A percentile compares a stretch with the other conserved stretches of the same genome.
Evolutionary conservation across 2,329 filamentous ascomycete species (phyloP).

Genomic region (Colletotrichum godetiae): DNA sequence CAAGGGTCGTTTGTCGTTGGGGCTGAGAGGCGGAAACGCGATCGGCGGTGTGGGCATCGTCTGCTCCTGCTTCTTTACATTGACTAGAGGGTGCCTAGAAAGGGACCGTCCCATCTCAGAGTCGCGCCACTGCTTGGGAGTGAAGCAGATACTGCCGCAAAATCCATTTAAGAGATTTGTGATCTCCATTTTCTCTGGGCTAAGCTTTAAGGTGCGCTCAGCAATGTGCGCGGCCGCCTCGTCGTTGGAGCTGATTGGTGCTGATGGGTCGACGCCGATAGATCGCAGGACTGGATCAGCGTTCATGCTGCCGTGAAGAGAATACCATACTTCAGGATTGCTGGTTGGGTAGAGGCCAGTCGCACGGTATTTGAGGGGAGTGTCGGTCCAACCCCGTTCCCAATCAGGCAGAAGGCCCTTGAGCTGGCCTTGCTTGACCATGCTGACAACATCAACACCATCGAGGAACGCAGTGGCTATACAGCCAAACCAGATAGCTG

Average conservation of each 20-base stretch:
- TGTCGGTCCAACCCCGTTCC: constrained; percentile 30
- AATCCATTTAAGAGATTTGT: constrained; percentile 27
- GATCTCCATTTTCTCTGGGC: constrained; percentile 29
- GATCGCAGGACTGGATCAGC: constrained; percentile 54
- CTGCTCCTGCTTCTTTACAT: constrained; percentile 48
- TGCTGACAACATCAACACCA: constrained; percentile 20
- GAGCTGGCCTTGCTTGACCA: constrained; percentile 21
- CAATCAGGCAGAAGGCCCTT: constrained; percentile 23
- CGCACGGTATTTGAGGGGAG: constrained; percentile 50
- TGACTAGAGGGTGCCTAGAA: constrained; percentile 45
- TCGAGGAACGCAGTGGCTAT: constrained; percentile 24
- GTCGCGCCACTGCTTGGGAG: constrained; percentile 24
- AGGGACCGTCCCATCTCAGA: constrained; percentile 30
- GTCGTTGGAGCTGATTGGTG: constrained; percentile 9
- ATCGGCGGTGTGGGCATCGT: constrained; percentile 46
- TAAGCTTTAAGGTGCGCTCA: constrained; percentile 10
- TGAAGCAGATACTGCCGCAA: constrained; percentile 29
- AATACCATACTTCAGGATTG: constrained; percentile 58
- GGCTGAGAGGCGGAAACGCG: constrained; percentile 44
- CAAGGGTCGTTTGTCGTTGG: constrained; percentile 48
- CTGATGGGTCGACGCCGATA: constrained; percentile 53
- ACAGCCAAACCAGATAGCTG: constrained; percentile 48
- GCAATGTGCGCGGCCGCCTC: constrained; percentile 24
- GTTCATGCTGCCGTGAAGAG: constrained; percentile 61
- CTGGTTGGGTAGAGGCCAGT: constrained; percentile 61